A percentile compares a stretch with the other conserved stretches of the same genome.
phyloP scores from a whole-genome alignment of 2,329 filamentous ascomycete genomes.

The Colletotrichum theobromicola region DNA sequence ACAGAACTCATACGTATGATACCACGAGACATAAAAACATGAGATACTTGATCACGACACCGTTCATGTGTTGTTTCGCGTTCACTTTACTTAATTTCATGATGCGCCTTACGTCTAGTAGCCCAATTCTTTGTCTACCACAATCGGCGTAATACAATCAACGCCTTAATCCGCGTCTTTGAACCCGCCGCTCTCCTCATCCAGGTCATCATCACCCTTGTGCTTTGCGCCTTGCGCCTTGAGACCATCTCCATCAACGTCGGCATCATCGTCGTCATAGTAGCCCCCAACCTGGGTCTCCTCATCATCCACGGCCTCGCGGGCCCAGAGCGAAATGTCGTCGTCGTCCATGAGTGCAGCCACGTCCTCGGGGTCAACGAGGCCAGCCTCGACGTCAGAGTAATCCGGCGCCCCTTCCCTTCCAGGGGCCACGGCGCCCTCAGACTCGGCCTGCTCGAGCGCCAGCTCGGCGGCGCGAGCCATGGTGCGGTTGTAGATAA shows the following conservation, averaged over 20 bases:
- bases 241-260: slow-evolving; percentile 25
- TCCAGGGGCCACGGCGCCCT: slow-evolving; percentile 22
- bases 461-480: slow-evolving; percentile 64
- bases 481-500: slow-evolving; percentile 82
- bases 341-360: slow-evolving; percentile 64
- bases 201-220: neutral
- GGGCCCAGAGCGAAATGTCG: slow-evolving; percentile 64
- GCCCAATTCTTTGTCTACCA: neutral
- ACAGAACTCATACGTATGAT: slow-evolving; percentile 17
- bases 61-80: neutral
- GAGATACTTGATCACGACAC: slow-evolving; percentile 14
- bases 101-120: neutral
- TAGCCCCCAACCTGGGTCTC: slow-evolving; percentile 16
- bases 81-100: neutral
- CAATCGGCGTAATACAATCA: neutral
- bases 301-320: slow-evolving; percentile 39
- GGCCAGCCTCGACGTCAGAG: slow-evolving; percentile 48
- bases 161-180: slow-evolving; percentile 7
- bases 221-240: neutral
- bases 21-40: slow-evolving; percentile 15
- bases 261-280: slow-evolving; percentile 36
- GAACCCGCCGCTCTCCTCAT: neutral
- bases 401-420: slow-evolving; percentile 31
- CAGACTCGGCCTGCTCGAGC: slow-evolving; percentile 41
- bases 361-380: slow-evolving; percentile 53